A percentile compares a stretch with the other conserved stretches of the same genome.
Conservation (phyloP, 2,329 filamentous ascomycete genomes). For the Aspergillus puulaauensis region DNA sequence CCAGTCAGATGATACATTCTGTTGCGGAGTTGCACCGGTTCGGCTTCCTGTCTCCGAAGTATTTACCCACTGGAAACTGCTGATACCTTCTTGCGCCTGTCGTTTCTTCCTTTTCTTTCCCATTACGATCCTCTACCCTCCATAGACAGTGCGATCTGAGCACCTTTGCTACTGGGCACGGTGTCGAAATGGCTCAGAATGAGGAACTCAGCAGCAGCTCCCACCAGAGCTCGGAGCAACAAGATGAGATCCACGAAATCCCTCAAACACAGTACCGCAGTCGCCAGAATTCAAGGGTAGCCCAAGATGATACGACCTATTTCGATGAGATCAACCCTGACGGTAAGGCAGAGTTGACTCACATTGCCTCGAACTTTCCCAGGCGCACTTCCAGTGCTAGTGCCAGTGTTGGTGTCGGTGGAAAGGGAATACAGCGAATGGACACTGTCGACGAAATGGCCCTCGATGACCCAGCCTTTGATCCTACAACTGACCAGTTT, state of each 20-base stretch:
- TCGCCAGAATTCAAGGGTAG: constrained; percentile 16
- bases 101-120: not conserved
- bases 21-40: not conserved
- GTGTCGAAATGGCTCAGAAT: constrained; percentile 11
- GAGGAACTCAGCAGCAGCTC: constrained; percentile 8
- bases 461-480: constrained; percentile 50
- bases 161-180: not conserved
- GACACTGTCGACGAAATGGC: constrained; percentile 42
- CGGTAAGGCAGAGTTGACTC: constrained; percentile 25
- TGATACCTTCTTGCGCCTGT: not conserved
- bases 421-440: constrained; percentile 23
- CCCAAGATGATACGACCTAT: constrained; percentile 18
- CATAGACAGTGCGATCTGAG: not conserved
- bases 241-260: constrained; percentile 17
- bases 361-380: constrained; percentile 31
- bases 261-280: constrained; percentile 9
- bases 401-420: constrained; percentile 1
- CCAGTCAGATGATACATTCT: not conserved
- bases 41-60: not conserved
- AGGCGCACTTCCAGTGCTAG: constrained; percentile 17
- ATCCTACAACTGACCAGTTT: constrained; percentile 53
- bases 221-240: constrained; percentile 14
- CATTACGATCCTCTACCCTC: not conserved
- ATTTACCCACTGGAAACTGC: not conserved
- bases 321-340: constrained; percentile 29